Evolutionary conservation across 2,329 filamentous ascomycete genomes (phyloP).

Genomic region (Penicillium hordei): DNA sequence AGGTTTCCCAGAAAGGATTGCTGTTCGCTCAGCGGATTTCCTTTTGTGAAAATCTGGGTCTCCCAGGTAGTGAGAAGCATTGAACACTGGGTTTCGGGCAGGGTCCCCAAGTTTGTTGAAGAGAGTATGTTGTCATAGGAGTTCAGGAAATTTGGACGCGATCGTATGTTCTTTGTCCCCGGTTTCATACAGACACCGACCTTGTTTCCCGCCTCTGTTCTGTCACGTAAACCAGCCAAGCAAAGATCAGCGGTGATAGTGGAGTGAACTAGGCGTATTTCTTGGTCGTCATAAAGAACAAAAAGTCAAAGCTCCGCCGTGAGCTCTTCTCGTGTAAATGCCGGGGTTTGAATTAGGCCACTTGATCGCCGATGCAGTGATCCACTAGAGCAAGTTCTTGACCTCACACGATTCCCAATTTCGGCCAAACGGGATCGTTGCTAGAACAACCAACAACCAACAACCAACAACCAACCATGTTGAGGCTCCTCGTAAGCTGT

Average conservation of each 20-base stretch:
- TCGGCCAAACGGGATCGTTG: constrained; percentile 9
- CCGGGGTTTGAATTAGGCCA: neutral
- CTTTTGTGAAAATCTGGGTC: constrained; percentile 7
- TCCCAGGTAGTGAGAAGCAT: neutral
- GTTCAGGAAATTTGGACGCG: neutral
- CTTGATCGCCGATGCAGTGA: constrained; percentile 19
- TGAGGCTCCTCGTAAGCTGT: neutral
- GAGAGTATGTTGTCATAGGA: neutral
- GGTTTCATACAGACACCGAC: neutral
- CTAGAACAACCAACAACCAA: constrained; percentile 16
- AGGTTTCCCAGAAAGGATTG: neutral
- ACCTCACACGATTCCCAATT: constrained; percentile 7
- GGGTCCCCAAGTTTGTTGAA: neutral
- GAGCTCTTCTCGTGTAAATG: constrained; percentile 4
- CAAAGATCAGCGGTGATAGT: constrained; percentile 18
- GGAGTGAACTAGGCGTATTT: constrained; percentile 13
- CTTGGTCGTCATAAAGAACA: constrained; percentile 4
- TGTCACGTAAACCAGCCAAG: constrained; percentile 11
- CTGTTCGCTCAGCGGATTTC: constrained; percentile 18
- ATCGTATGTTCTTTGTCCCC: neutral
- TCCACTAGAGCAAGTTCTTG: constrained; percentile 15
- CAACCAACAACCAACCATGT: neutral
- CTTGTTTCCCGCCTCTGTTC: neutral
- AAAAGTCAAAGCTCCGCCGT: constrained; percentile 11
- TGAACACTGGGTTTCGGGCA: constrained; percentile 6